These are phyloP conservation scores for Colletotrichum endophyticum DNA, from an alignment of 2,329 filamentous ascomycete genomes.

Conservation along the genomic window DNA sequence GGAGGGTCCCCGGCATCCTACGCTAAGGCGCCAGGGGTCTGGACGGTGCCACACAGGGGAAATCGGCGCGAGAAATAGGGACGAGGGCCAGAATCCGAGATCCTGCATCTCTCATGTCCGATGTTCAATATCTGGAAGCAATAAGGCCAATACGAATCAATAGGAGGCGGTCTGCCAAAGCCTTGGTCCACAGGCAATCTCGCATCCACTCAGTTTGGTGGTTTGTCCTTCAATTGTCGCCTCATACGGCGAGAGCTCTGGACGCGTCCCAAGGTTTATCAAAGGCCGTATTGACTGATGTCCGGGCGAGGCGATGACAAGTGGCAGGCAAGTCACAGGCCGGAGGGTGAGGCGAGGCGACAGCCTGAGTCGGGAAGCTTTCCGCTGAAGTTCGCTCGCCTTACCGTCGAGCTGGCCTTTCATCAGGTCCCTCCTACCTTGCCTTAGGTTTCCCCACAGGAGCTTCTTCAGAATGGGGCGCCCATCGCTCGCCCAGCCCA, in stretches of 20 bases:
- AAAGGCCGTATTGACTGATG: neutral
- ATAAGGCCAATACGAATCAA: neutral
- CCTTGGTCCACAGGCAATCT: neutral
- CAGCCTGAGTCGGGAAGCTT: conserved; percentile 8
- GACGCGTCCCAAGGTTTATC: neutral
- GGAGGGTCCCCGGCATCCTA: conserved; percentile 3
- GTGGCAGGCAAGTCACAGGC: neutral
- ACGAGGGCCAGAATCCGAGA: neutral
- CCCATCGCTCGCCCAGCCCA: neutral
- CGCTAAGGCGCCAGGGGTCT: conserved; percentile 8
- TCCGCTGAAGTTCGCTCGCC: neutral
- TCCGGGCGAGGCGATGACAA: neutral
- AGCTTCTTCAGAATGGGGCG: conserved; percentile 7
- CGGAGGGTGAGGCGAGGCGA: neutral
- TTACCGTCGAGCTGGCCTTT: neutral
- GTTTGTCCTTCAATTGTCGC: neutral
- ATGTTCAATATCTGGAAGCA: neutral
- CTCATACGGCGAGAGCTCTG: neutral
- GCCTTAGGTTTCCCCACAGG: conserved; percentile 2
- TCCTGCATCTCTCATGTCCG: neutral
- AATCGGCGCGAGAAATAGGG: neutral
- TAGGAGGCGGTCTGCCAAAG: neutral
- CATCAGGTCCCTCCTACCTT: neutral
- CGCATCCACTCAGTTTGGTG: neutral
- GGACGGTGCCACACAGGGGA: neutral